phyloP scores from a whole-genome alignment of 1,284 basidiomycete genomes.

The Leccinum ponderosum region DNA sequence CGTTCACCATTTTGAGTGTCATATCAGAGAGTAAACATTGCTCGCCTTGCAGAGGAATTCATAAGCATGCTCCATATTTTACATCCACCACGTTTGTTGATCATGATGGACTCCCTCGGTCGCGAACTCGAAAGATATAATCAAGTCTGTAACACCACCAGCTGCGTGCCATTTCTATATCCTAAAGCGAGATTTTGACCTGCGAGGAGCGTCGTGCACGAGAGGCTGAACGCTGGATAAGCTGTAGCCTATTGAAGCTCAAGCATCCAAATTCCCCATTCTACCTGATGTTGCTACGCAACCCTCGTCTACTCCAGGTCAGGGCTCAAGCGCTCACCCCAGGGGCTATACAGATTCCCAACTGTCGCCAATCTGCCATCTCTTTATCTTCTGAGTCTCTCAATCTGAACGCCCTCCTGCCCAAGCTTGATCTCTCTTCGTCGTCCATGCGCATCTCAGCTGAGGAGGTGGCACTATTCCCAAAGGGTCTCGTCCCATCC shows the following conservation, averaged over 20 bases:
- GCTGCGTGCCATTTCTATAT: slow-evolving; percentile 66
- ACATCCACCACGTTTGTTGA: slow-evolving; percentile 61
- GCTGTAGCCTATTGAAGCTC: slow-evolving; percentile 36
- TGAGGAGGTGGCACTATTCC: slow-evolving; percentile 57
- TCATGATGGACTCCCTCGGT: slow-evolving; percentile 51
- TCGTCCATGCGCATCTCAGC: slow-evolving; percentile 58
- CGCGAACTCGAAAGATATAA: slow-evolving; percentile 75
- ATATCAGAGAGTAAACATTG: not conserved
- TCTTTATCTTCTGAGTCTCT: slow-evolving; percentile 64
- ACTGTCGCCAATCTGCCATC: slow-evolving; percentile 69
- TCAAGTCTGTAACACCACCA: slow-evolving; percentile 69
- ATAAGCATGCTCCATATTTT: slow-evolving; percentile 48
- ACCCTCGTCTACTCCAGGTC: slow-evolving; percentile 21
- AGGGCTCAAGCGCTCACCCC: slow-evolving; percentile 23
- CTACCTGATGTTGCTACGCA: slow-evolving; percentile 18
- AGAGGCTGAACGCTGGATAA: slow-evolving; percentile 40
- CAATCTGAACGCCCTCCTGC: slow-evolving; percentile 64
- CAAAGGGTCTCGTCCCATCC: slow-evolving; percentile 59
- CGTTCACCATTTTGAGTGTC: no score
- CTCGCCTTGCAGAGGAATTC: slow-evolving; percentile 45
- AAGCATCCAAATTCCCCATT: slow-evolving; percentile 27
- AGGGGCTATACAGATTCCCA: slow-evolving; percentile 27
- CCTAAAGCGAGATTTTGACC: slow-evolving; percentile 61
- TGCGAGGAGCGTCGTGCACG: slow-evolving; percentile 58
- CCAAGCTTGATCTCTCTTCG: slow-evolving; percentile 73